Base-by-base conservation (phyloP, 1,139 yeast species). In the Diutina neorugosa region DNA sequence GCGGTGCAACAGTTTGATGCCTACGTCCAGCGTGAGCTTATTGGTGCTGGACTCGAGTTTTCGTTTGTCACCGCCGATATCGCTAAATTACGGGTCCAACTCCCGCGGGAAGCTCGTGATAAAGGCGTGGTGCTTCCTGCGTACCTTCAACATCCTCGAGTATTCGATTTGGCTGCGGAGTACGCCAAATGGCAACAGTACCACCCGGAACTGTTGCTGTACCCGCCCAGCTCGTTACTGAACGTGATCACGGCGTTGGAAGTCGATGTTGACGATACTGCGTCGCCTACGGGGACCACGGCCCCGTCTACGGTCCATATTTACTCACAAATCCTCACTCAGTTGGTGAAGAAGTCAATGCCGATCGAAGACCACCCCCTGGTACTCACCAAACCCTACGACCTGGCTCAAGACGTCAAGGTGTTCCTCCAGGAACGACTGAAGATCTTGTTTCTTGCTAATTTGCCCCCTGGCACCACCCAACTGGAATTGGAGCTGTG, bases 401-500 rank as follows among this genome's bases (percentile, higher is more conserved):
- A 91, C 65, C 73, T 83, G 40, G 78, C 80, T 25, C 77, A 85
- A 44, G 97, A 91, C 62, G 76, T 82, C 52, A 71, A 78, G 51
- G 80, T 81, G 2, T 91, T 91, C 62, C 65, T 82, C 51, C 70
- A 75, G 12, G 96, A 90, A 65, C 73, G 84, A 55, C 86, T 96
- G 2, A 84, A 84, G 61, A 86, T 89, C n/a, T 67, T 90, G 53
- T 87, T 82, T 64, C 71, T 91, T 66, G 76, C 86, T 12, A 89
- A 88, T 64, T 70, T 91, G 58, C 91, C 96, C 1, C 73, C 73
- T 44, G 97, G 90, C 61, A 87, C 94, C 4, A 90, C 96, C 1
- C 97, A 90, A 66, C 78, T 90, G 44, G 97, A 91, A 65, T 71
- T 91, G 52, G 97, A 91, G 69, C 77, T 85, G 44, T 91, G 97